These are phyloP conservation scores for Cryphonectria parasitica DNA, from an alignment of 2,329 filamentous ascomycete genomes.

Conservation along the genomic window DNA sequence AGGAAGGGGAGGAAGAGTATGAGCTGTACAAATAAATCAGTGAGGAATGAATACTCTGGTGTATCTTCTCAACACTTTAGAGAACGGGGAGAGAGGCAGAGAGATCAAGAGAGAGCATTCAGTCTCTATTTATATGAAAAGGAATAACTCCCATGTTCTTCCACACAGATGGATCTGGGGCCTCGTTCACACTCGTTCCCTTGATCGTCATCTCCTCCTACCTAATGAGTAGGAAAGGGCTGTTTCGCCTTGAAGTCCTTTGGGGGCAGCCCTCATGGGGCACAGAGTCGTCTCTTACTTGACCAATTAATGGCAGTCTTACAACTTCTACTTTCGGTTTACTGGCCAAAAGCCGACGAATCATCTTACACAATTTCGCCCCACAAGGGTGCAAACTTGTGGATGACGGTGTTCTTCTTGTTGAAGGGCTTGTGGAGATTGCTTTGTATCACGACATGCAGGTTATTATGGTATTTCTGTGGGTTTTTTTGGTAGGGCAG, in stretches of 20 bases:
- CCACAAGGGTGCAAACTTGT: not conserved
- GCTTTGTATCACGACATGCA: not conserved
- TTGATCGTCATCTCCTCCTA: not conserved
- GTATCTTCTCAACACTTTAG: too few relatives aligned
- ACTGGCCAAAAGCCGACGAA: not conserved
- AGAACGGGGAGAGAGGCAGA: too few relatives aligned
- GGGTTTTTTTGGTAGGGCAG: too few relatives aligned
- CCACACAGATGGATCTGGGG: not conserved
- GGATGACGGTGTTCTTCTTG: too few relatives aligned
- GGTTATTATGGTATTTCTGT: too few relatives aligned
- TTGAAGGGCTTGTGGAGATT: not conserved
- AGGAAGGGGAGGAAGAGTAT: not conserved
- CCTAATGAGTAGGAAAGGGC: not conserved
- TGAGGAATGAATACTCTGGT: too few relatives aligned
- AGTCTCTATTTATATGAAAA: too few relatives aligned
- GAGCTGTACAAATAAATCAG: not conserved
- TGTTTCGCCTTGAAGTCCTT: too few relatives aligned
- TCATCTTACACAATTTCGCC: conserved; percentile 16
- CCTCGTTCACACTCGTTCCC: too few relatives aligned
- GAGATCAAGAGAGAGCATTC: too few relatives aligned
- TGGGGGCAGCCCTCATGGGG: not conserved
- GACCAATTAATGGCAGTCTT: not conserved
- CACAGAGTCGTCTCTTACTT: too few relatives aligned
- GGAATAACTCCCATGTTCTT: too few relatives aligned
- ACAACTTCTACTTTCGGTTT: not conserved